Conservation (phyloP, 768 basidiomycete species). For the Mycena galopus region DNA sequence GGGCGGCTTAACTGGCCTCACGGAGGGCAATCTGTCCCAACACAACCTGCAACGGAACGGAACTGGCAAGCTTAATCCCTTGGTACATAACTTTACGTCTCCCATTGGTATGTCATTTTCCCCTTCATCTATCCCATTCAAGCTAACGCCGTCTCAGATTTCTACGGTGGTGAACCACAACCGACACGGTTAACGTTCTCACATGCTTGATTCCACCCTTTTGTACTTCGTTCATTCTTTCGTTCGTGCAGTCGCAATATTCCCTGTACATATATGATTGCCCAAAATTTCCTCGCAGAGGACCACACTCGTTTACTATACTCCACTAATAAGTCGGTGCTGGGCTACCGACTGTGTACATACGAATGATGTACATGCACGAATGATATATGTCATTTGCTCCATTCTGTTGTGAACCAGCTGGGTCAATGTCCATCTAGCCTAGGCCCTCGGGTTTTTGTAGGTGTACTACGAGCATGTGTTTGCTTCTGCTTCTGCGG, state of each 20-base stretch:
- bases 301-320: constrained; percentile 21
- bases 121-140: background rate
- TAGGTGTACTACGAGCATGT: too few species aligned
- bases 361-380: background rate
- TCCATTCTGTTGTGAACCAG: background rate
- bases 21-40: constrained; percentile 59
- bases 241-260: background rate
- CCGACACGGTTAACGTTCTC: constrained; percentile 51
- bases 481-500: too few species aligned
- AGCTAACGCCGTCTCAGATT: constrained; percentile 12
- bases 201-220: constrained; percentile 39
- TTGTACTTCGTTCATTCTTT: background rate
- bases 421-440: background rate
- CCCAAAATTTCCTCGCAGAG: constrained; percentile 17
- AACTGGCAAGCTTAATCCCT: constrained; percentile 56
- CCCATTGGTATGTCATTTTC: constrained; percentile 69
- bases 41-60: constrained; percentile 50
- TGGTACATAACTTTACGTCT: constrained; percentile 76
- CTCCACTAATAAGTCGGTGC: constrained; percentile 27
- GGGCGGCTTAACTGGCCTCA: constrained; percentile 43
- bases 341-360: constrained; percentile 10
- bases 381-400: too few species aligned
- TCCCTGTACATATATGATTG: constrained; percentile 24
- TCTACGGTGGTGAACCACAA: constrained; percentile 27
- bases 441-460: background rate